Base-by-base conservation (phyloP, 352 stramenopile genomes). In the Phytophthora chlamydospora region DNA sequence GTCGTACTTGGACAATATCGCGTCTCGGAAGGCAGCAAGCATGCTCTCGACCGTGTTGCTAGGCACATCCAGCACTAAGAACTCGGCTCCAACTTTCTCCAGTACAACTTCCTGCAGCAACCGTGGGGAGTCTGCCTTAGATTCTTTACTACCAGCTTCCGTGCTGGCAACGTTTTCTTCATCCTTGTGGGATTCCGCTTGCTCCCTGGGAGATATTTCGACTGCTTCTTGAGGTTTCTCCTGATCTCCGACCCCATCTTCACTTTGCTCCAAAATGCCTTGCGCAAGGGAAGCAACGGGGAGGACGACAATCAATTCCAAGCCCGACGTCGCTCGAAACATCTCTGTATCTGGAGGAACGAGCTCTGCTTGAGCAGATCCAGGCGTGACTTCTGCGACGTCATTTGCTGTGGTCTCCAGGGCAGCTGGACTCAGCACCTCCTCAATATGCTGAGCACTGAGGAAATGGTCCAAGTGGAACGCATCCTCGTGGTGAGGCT, bases 401-500 rank as follows among this genome's bases (percentile, higher is more conserved):
- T 40, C 12, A 21, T 33, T 34, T 2, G 17, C 42, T 12, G n/a
- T 32, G 14, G 17, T 29, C 42, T 41, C 53, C 43, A 13, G 8
- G 17, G 41, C 27, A 16, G 14, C 7, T 35, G 55, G 48, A n/a
- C 58, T 66, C 27, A 75, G 63, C 5, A 73, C 31, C 10, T 85
- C 40, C 17, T 88, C 73, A 49, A 90, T 84, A 40, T 69, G 66
- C 29, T 85, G 47, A 9, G 45, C 40, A 53, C 79, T 92, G 14
- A 92, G 54, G 43, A 89, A 86, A 13, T 55, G 34, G 29, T 83
- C 66, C 17, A 90, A 16, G 27, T 89, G 66, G 14, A 88, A 69
- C 13, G 35, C 17, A 19, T 68, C 60, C 32, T 53, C 41, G 40
- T 33, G 39, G 14, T 31, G 49, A 19, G 21, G 7, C 2, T 32